Evolutionary conservation across 352 stramenopile genomes (phyloP).

Genomic region (Globisporangium nagaii): DNA sequence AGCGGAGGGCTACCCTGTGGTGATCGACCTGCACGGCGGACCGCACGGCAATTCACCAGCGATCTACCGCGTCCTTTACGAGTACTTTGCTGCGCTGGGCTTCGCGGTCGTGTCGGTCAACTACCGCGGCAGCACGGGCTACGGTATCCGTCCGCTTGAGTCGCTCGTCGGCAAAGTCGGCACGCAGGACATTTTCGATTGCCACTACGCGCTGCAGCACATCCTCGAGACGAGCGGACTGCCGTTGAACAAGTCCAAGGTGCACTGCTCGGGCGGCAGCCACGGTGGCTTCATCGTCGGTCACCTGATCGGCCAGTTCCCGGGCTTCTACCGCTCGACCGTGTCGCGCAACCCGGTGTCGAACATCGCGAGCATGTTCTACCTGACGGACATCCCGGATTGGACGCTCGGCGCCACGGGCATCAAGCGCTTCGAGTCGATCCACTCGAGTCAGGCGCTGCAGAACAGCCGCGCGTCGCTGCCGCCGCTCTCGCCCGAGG

Average conservation of each 20-base stretch:
- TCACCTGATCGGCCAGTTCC: conserved; percentile 92
- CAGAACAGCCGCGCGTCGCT: conserved; percentile 21
- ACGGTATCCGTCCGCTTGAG: conserved; percentile 86
- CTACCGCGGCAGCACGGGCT: conserved; percentile 94
- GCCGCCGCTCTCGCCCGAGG: conserved; percentile 30
- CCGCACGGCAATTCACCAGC: conserved; percentile 87
- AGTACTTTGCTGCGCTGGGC: conserved; percentile 84
- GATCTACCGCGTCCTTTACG: conserved; percentile 83
- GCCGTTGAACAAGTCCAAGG: conserved; percentile 59
- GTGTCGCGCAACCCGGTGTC: conserved; percentile 89
- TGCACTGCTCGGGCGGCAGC: conserved; percentile 93
- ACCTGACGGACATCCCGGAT: conserved; percentile 95
- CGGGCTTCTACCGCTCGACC: conserved; percentile 91
- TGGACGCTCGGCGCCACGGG: conserved; percentile 90
- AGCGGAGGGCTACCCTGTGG: conserved; percentile 52
- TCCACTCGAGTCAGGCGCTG: conserved; percentile 58
- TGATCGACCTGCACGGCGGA: conserved; percentile 90
- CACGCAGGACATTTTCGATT: conserved; percentile 91
- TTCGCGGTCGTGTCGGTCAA: conserved; percentile 94
- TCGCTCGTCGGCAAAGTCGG: conserved; percentile 89
- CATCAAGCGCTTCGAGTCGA: conserved; percentile 82
- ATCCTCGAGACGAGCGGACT: conserved; percentile 59
- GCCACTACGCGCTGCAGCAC: conserved; percentile 74
- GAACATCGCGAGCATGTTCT: conserved; percentile 93
- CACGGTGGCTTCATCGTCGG: conserved; percentile 94